Conservation (phyloP, 2,329 filamentous ascomycete species). For the Cercospora citrullina region DNA sequence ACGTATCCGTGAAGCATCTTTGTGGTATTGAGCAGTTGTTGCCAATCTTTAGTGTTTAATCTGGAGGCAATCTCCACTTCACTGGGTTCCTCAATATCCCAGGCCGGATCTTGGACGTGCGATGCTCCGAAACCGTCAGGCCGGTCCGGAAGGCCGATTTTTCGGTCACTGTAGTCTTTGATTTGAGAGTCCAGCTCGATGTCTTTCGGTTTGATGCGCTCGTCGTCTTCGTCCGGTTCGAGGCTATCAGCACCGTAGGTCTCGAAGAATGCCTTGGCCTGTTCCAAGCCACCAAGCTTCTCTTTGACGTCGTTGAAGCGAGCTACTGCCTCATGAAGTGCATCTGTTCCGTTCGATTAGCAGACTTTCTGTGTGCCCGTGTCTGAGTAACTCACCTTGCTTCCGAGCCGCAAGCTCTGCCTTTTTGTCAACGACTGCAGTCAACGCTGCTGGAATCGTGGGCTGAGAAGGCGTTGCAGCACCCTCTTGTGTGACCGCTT, state of each 20-base stretch:
- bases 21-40: not conserved
- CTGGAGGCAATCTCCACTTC: not conserved
- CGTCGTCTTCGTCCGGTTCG: not conserved
- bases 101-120: not conserved
- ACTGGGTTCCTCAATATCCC: conserved; percentile 2
- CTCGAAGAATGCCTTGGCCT: not conserved
- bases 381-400: not conserved
- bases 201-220: not conserved
- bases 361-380: no score
- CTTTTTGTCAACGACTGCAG: not conserved
- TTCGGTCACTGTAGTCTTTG: not conserved
- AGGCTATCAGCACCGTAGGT: not conserved
- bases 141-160: not conserved
- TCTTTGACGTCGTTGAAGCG: not conserved
- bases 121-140: not conserved
- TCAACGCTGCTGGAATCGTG: not conserved
- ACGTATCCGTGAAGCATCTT: conserved; percentile 13
- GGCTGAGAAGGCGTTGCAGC: not conserved
- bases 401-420: not conserved
- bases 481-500: not conserved
- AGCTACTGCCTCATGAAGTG: not conserved
- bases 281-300: not conserved
- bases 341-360: no score
- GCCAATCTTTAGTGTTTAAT: not conserved
- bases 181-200: not conserved